Base-by-base conservation (phyloP, 441 rosid species). In the Pelargonium citronellum region DNA sequence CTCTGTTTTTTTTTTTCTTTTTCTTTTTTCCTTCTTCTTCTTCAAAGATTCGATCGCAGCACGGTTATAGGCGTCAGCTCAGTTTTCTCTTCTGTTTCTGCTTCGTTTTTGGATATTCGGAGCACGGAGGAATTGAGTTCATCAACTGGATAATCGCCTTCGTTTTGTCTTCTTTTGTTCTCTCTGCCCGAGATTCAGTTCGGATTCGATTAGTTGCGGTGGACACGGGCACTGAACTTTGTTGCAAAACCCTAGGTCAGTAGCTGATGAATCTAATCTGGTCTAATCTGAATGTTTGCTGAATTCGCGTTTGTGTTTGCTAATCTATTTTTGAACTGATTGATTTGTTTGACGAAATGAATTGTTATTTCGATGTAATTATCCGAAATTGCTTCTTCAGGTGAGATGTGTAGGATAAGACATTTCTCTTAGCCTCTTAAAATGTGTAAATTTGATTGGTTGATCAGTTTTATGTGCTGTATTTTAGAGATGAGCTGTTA, bases 31-130 rank as follows among this genome's bases (percentile, higher is more conserved):
- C n/a, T n/a, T n/a, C 30, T 27, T 27, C 30, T 27, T 27, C 30
- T 27, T 1, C 30, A 27, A 19, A 57, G 63, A 57, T 57, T 57
- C 63, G 63, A 57, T 57, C 63, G 63, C 63, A 17, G 63, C 30
- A 41, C 46, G 30, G 1, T 41, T 9, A 9, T 6, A 41, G 46
- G 7, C 10, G 46, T 17, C 64, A 10, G 64, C 64, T 58, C 64
- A 8, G 47, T 12, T 19, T 7, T 12, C 3, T 20, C 5, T 22
- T 7, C n/a, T 58, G 64, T 9, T 58, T 20, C 64, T 58, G 34
- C 24, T 20, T 10, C 22, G 24, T 8, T 19, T 22, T 8, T 6
- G 63, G 1, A 7, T 17, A 17, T 58, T 11, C 5, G 22, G 4
- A 12, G 6, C 6, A 3, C 39, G 0, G 17, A 57, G 13, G 24